phyloP scores from a whole-genome alignment of 2,329 filamentous ascomycete species.

The Apiospora phragmitis region DNA sequence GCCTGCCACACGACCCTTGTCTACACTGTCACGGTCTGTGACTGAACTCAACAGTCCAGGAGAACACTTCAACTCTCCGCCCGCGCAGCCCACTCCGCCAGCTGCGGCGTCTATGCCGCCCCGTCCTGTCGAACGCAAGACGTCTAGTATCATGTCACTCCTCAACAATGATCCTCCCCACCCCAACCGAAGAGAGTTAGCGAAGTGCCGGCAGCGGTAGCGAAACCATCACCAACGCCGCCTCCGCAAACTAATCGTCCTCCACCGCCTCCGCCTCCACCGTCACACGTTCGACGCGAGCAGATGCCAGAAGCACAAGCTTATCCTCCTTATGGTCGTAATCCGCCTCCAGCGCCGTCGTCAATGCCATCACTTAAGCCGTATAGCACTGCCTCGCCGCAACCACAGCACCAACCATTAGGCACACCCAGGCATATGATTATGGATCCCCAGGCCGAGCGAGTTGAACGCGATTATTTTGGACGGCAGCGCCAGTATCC shows the following conservation, averaged over 20 bases:
- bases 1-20: conserved; percentile 36
- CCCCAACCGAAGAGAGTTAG: conserved; percentile 47
- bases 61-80: conserved; percentile 35
- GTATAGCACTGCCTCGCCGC: conserved; percentile 50
- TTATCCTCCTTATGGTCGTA: conserved; percentile 48
- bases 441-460: conserved; percentile 33
- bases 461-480: conserved; percentile 51
- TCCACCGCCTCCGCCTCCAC: conserved; percentile 40
- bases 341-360: conserved; percentile 38
- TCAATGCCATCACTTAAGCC: conserved; percentile 59
- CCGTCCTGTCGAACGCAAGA: conserved; percentile 55
- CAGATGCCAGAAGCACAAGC: conserved; percentile 37
- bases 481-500: conserved; percentile 34
- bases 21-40: conserved; percentile 29
- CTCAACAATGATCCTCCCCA: conserved; percentile 60
- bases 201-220: conserved; percentile 43
- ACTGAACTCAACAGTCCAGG: conserved; percentile 28
- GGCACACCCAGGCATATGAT: conserved; percentile 46
- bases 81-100: conserved; percentile 38
- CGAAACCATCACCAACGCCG: conserved; percentile 49
- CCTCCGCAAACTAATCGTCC: conserved; percentile 46
- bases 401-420: conserved; percentile 42
- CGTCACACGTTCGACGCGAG: conserved; percentile 49
- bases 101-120: conserved; percentile 41
- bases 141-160: conserved; percentile 62